Conservation (phyloP, 345 rosid species). For the Eucalyptus fibrosa region DNA sequence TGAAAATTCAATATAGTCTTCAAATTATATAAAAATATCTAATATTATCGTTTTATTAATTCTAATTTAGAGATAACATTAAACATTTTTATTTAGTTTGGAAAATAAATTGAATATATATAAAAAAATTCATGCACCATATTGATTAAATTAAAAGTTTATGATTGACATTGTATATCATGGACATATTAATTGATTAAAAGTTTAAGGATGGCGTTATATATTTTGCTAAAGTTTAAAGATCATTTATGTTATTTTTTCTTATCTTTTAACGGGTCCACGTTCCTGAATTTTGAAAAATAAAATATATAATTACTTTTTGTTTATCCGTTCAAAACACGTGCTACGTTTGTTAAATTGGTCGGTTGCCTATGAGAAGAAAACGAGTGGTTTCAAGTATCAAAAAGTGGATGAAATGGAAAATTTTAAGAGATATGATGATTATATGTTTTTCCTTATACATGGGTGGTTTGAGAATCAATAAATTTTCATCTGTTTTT, state of each 20-base stretch:
- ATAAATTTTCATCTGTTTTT: rapidly evolving
- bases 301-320: background rate
- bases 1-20: no score
- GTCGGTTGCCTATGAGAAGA: background rate
- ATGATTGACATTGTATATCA: rapidly evolving
- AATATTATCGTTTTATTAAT: no score
- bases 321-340: background rate
- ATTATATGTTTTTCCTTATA: background rate
- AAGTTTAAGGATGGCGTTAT: rapidly evolving
- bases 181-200: rapidly evolving
- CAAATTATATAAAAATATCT: no score
- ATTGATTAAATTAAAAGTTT: rapidly evolving
- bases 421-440: background rate
- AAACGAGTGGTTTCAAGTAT: background rate
- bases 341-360: background rate
- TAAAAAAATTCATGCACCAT: rapidly evolving
- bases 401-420: background rate
- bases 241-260: no score
- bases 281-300: background rate
- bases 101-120: rapidly evolving
- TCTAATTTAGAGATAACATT: rapidly evolving
- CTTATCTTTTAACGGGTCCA: background rate
- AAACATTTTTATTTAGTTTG: rapidly evolving
- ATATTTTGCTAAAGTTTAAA: rapidly evolving
- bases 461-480: background rate